phyloP scores from a whole-genome alignment of 495 filamentous ascomycete species.

The Bacidia rubella region DNA sequence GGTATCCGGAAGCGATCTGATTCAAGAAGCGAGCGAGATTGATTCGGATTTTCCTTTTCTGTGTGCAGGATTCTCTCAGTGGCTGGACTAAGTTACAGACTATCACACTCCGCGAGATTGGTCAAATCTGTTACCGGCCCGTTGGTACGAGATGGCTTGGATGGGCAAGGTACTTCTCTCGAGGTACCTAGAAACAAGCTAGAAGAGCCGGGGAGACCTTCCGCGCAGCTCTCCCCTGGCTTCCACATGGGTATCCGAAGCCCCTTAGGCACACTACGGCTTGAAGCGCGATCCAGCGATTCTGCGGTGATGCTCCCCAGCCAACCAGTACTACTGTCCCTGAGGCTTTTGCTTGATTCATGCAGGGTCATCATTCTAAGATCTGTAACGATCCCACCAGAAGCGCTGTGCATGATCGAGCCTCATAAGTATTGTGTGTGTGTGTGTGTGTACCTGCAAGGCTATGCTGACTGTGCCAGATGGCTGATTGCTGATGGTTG shows the following conservation, averaged over 20 bases:
- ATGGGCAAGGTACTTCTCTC: background rate
- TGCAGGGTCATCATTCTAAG: background rate
- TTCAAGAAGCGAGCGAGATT: background rate
- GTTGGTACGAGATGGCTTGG: background rate
- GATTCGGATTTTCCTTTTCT: background rate
- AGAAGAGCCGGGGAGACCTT: constrained; percentile 2
- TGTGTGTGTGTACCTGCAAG: background rate
- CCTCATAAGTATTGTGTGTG: no score
- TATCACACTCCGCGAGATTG: constrained; percentile 1
- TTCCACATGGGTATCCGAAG: background rate
- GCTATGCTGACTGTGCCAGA: constrained; percentile 7
- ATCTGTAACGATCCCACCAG: background rate
- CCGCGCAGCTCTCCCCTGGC: background rate
- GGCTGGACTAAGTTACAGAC: background rate
- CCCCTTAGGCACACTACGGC: background rate
- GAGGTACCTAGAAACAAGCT: constrained; percentile 2
- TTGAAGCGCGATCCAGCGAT: background rate
- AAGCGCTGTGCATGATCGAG: background rate
- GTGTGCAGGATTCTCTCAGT: background rate
- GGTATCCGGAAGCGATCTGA: background rate
- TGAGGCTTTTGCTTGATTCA: background rate
- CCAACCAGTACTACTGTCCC: background rate
- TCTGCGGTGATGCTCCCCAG: background rate
- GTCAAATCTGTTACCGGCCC: background rate
- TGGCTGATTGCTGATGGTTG: background rate